Conservation (phyloP, 305 asterid genomes). For the Galium porrigens region DNA sequence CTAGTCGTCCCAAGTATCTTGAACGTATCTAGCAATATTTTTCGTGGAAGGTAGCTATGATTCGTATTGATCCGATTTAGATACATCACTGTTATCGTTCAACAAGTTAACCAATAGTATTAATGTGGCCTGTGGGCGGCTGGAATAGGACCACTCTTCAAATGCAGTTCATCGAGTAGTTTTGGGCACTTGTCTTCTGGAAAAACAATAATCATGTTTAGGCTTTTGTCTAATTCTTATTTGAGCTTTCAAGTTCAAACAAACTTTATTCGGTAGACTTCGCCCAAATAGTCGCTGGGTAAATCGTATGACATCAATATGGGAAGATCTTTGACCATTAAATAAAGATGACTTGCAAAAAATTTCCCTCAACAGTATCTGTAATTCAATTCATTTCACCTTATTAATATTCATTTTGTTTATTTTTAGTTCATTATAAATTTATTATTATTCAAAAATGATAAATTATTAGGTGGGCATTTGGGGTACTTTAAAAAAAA, state of each 20-base stretch:
- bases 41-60: neutral
- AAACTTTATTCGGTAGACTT: neutral
- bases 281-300: neutral
- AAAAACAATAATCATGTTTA: neutral
- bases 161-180: neutral
- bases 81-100: neutral
- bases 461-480: no score
- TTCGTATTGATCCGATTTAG: neutral
- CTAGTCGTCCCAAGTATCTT: constrained; percentile 3
- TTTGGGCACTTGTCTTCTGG: neutral
- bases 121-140: neutral
- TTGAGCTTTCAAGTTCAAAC: neutral
- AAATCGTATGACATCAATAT: neutral
- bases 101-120: neutral
- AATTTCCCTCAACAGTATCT: no score
- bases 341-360: no score
- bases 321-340: neutral
- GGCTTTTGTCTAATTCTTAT: neutral
- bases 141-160: neutral
- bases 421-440: no score
- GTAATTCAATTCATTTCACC: no score
- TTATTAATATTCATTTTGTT: no score
- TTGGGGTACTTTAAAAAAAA: no score
- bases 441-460: no score
- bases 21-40: neutral